A percentile compares a stretch with the other conserved stretches of the same genome.
Conservation (phyloP, 2,329 filamentous ascomycete species). For the Periglandula ipomoeae region DNA sequence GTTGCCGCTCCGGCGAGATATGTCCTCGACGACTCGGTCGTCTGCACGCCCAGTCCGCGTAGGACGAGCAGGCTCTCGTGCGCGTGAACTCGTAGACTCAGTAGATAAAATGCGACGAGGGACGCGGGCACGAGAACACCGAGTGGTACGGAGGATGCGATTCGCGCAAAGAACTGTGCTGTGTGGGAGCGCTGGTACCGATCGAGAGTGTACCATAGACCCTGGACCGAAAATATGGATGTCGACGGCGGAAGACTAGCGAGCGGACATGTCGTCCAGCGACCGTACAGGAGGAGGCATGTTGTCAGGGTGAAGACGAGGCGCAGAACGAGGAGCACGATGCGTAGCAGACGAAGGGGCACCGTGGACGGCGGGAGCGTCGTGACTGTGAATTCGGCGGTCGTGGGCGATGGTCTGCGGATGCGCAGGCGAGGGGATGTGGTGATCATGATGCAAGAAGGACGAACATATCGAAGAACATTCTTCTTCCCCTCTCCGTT, state of each 20-base stretch:
- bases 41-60: slow-evolving; percentile 84
- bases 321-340: slow-evolving; percentile 34
- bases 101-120: slow-evolving; percentile 29
- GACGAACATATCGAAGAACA: too few species aligned
- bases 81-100: slow-evolving; percentile 38
- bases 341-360: slow-evolving; percentile 35
- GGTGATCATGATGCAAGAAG: slow-evolving; percentile 40
- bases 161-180: slow-evolving; percentile 21
- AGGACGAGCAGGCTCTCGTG: slow-evolving; percentile 85
- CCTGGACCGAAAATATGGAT: slow-evolving; percentile 12
- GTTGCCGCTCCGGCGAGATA: slow-evolving; percentile 47
- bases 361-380: slow-evolving; percentile 54
- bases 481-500: too few species aligned
- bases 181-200: slow-evolving; percentile 20
- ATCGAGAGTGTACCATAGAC: slow-evolving; percentile 18
- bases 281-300: slow-evolving; percentile 40
- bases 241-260: slow-evolving; percentile 11
- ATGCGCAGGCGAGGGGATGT: slow-evolving; percentile 50
- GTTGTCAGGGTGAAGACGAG: slow-evolving; percentile 32
- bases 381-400: slow-evolving; percentile 86
- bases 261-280: slow-evolving; percentile 30
- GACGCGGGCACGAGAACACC: slow-evolving; percentile 31
- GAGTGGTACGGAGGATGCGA: slow-evolving; percentile 27
- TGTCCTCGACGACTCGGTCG: slow-evolving; percentile 52
- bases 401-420: slow-evolving; percentile 71